Percentiles rank a stretch among this genome's conserved stretches.
Evolutionary conservation across 768 basidiomycete genomes (phyloP).

Genomic region (Sporobolomyces roseus): DNA sequence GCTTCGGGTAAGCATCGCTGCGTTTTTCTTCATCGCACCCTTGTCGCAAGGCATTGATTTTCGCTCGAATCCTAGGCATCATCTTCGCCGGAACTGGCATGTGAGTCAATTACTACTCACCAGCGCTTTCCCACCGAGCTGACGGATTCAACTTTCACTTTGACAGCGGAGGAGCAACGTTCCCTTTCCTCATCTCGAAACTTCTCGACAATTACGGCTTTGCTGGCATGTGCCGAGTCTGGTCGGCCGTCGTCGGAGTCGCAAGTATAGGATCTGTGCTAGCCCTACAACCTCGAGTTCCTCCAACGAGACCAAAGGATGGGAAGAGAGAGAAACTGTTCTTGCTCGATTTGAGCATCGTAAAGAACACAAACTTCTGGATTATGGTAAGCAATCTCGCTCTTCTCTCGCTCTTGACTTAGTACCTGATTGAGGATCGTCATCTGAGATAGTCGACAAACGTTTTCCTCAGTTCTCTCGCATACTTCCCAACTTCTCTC

Average conservation of each 20-base stretch:
- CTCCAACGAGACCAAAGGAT: conserved; percentile 6
- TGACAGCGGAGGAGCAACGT: conserved; percentile 3
- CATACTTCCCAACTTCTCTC: conserved; percentile 11
- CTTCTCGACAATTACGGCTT: conserved; percentile 2
- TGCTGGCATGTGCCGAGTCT: conserved; percentile 1
- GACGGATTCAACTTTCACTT: background rate
- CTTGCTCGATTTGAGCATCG: background rate
- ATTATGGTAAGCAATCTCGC: conserved; percentile 8
- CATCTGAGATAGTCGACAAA: background rate
- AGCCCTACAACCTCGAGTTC: background rate
- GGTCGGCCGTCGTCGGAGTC: conserved; percentile 7
- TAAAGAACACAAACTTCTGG: background rate
- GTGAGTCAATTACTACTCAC: background rate
- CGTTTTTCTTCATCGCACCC: too few relatives aligned
- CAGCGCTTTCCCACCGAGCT: background rate
- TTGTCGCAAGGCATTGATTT: too few relatives aligned
- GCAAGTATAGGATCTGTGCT: background rate
- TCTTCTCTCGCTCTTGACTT: background rate
- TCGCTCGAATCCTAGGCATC: too few relatives aligned
- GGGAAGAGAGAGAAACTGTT: conserved; percentile 6
- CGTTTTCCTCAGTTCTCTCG: background rate
- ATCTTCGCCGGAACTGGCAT: conserved; percentile 11
- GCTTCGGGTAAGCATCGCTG: too few relatives aligned
- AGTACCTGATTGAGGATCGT: too few relatives aligned
- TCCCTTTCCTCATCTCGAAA: conserved; percentile 16